Evolutionary conservation across 257 asterid genomes (phyloP), one percentile per base, ranked within the genome.

Genomic region (Jacaranda copaia): DNA sequence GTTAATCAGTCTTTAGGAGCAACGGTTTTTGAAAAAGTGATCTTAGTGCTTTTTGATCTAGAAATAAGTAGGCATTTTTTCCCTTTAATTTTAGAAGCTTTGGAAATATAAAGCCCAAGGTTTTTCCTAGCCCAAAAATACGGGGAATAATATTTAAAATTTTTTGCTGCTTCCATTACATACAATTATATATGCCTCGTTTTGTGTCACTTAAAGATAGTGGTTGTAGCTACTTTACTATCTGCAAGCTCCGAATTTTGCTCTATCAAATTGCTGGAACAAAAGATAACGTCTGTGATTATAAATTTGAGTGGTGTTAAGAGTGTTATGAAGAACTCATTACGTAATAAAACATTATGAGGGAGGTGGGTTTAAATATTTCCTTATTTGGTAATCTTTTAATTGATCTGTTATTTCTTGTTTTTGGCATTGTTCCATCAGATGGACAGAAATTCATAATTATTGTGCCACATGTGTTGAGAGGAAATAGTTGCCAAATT

Each of bases 141-240:
- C 42, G 53, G 53, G 7, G 49, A 70, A 5, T 32, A 46, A 43
- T 32, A 49, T 38, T 59, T 12, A 11, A 18, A 8, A 39, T n/a
- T 43, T 51, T 5, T 40, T 19, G 39, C 38, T 39, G 43, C 64
- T 74, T 42, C 76, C 64, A 38, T 46, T 68, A 19, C 48, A 19
- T 53, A 71, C 46, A 49, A 57, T 15, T 59, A 13, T 11, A 7
- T 40, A 51, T 61, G 59, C 65, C 55, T 48, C 36, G 6, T 69
- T 56, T 69, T 61, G 52, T 68, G 72, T 19, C 38, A 7, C 46
- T 32, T 69, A 38, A n/a, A 39, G 63, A 42, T 68, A 49, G 49
- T 70, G 62, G 62, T 55, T 71, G 10, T 25, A 38, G 70, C 70
- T 80, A 42, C 40, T 60, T 74, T 59, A 70, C 57, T 75, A 63